Evolutionary conservation across 2,329 filamentous ascomycete species (phyloP), one percentile per base, ranked within the genome.

Genomic region (Trichoderma atroviride): DNA sequence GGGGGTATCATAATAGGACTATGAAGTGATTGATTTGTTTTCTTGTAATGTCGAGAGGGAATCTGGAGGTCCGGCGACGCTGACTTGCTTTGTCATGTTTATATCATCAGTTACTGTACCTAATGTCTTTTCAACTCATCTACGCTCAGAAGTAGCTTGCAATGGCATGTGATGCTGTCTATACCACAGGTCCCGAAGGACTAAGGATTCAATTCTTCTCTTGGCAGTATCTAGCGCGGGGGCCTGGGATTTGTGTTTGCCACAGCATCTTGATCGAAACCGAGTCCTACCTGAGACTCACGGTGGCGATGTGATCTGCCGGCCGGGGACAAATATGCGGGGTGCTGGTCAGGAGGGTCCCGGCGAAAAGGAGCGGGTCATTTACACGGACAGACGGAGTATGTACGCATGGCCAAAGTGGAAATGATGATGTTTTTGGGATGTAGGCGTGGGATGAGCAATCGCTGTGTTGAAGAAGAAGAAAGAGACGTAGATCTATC

Each of bases 341-440:
- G 63, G 63, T 66, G 53, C 53, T 50, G 63, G 52, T 66, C 63
- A 19, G 53, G 53, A 66, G 63, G 40, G 29, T n/a, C 29, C 29
- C 53, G 55, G 43, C 13, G 63, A 66, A 58, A n/a, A 35, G 62
- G 50, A 66, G 53, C 35, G 56, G 56, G 56, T 29, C 35, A 43
- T 16, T 59, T 16, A 19, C 31, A 31, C 35, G 33, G 52, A 53
- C 33, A 14, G 33, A 35, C 33, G 33, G 33, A 35, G 33, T 35
- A 35, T 35, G 47, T 19, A 63, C 40, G 47, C 19, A 53, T 29
- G 62, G 40, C 35, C 50, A 53, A 57, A 27, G 35, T 40, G 50
- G 47, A 50, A 22, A 50, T 4, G 47, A 50, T 47, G 40, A 47
- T 47, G 3, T 11, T 10, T 47, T 47, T 10, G 31, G 31, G 14